phyloP scores from a whole-genome alignment of 1,139 yeast species.

The Yamadazyma aaseri region DNA sequence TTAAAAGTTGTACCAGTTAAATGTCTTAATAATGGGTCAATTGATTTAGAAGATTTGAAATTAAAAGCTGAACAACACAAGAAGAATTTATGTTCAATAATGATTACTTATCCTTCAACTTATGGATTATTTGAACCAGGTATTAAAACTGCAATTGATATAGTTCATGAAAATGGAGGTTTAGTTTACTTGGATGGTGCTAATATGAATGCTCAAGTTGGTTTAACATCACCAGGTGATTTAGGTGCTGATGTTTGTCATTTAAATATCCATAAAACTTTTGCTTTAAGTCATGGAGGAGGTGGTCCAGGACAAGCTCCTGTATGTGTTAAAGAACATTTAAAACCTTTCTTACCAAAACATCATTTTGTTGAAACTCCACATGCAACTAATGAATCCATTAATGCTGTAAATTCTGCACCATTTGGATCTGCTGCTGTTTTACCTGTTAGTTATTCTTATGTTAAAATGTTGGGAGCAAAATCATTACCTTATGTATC shows the following conservation, averaged over 20 bases:
- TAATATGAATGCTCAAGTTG: constrained; percentile 98
- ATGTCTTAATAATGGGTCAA: constrained; percentile 81
- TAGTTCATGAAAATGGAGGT: constrained; percentile 84
- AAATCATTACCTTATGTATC: constrained; percentile 82
- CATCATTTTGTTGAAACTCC: constrained; percentile 67
- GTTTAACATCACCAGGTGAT: constrained; percentile 95
- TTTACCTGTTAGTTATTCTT: constrained; percentile 89
- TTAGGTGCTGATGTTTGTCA: constrained; percentile 99
- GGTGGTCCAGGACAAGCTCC: constrained; percentile 99
- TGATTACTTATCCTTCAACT: constrained; percentile 97
- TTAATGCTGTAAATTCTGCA: constrained; percentile 83
- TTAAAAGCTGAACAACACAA: constrained; percentile 71
- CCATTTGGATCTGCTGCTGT: constrained; percentile 96
- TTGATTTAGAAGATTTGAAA: constrained; percentile 74
- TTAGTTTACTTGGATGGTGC: constrained; percentile 98
- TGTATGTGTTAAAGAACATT: constrained; percentile 84
- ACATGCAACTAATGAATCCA: constrained; percentile 53
- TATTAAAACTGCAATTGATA: constrained; percentile 76
- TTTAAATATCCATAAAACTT: constrained; percentile 92
- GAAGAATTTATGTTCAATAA: constrained; percentile 76
- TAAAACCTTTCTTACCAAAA: constrained; percentile 78
- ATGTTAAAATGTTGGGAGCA: constrained; percentile 91
- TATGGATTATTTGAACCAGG: constrained; percentile 96
- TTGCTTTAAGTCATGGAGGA: constrained; percentile 98
- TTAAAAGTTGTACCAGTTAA: constrained; percentile 89